Percentiles rank a stretch among this genome's conserved stretches.
phyloP scores from a whole-genome alignment of 73 alveolate species.

The Symbiodinium pilosum region DNA sequence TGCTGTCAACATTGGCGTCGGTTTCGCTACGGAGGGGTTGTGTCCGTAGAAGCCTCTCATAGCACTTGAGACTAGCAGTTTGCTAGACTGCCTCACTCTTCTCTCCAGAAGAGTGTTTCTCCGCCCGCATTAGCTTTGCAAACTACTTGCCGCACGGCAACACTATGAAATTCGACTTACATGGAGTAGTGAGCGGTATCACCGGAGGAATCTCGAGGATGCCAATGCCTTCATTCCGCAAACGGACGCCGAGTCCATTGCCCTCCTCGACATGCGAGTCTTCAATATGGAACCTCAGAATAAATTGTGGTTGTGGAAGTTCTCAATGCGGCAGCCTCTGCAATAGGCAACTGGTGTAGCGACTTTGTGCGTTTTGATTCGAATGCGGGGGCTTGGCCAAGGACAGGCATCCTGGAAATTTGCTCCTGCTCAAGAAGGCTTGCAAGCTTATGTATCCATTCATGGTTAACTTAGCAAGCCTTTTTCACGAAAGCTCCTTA shows the following conservation, averaged over 20 bases:
- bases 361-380: background rate
- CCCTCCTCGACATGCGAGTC: slow-evolving; percentile 88
- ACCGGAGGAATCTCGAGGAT: background rate
- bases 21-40: too few relatives aligned
- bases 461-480: background rate
- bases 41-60: too few relatives aligned
- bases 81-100: too few relatives aligned
- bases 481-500: background rate
- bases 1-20: too few relatives aligned
- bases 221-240: background rate
- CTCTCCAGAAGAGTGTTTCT: too few relatives aligned
- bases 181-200: too few relatives aligned
- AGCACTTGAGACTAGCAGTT: too few relatives aligned
- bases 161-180: too few relatives aligned
- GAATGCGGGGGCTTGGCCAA: background rate
- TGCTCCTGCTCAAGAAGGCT: slow-evolving; percentile 18
- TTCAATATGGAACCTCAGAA: slow-evolving; percentile 38
- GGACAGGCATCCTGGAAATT: slow-evolving; percentile 88
- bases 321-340: background rate
- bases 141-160: too few relatives aligned
- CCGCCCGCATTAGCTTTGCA: too few relatives aligned
- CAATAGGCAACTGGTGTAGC: background rate
- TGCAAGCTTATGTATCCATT: background rate
- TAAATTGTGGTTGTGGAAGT: background rate
- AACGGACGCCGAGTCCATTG: slow-evolving; percentile 53